phyloP scores from a whole-genome alignment of 208 protist genomes.

The Porcisia hertigi region DNA sequence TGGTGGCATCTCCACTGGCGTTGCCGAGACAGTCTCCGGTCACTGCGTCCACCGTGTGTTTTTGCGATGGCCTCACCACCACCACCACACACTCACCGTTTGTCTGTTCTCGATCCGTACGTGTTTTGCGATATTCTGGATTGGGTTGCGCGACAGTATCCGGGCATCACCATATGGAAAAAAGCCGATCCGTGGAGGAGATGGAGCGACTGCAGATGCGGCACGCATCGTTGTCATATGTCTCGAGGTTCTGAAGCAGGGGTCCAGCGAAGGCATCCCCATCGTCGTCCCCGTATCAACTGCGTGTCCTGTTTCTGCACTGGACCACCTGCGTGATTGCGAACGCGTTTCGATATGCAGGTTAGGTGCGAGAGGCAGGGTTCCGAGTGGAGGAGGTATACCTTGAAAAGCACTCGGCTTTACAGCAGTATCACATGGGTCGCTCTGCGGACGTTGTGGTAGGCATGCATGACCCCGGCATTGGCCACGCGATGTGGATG shows the following conservation, averaged over 20 bases:
- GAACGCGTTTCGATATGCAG: slow-evolving; percentile 26
- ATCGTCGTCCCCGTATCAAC: slow-evolving; percentile 10
- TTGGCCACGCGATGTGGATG: slow-evolving; percentile 62
- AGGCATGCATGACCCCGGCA: slow-evolving; percentile 55
- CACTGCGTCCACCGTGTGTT: slow-evolving; percentile 19
- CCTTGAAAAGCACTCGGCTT: slow-evolving; percentile 34
- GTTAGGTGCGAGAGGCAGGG: slow-evolving; percentile 33
- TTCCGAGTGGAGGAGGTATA: slow-evolving; percentile 52
- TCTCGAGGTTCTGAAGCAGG: slow-evolving; percentile 9
- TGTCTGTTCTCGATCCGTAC: slow-evolving; percentile 13
- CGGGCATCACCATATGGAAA: slow-evolving; percentile 11
- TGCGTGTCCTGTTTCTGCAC: slow-evolving; percentile 46
- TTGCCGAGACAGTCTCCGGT: not conserved
- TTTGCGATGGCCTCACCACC: slow-evolving; percentile 30
- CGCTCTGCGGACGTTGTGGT: slow-evolving; percentile 62
- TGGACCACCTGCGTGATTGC: slow-evolving; percentile 39
- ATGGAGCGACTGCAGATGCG: slow-evolving; percentile 25
- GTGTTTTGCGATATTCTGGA: slow-evolving; percentile 32
- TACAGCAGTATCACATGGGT: slow-evolving; percentile 47
- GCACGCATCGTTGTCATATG: slow-evolving; percentile 6
- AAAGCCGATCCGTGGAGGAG: slow-evolving; percentile 14
- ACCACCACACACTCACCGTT: not conserved
- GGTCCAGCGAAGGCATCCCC: not conserved
- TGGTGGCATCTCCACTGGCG: not conserved
- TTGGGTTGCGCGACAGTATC: slow-evolving; percentile 27